A percentile compares a stretch with the other conserved stretches of the same genome.
These are phyloP conservation scores for Haplosporangium sp. DNA, from an alignment of 371 early-diverging fungal species.

Conservation along the genomic window DNA sequence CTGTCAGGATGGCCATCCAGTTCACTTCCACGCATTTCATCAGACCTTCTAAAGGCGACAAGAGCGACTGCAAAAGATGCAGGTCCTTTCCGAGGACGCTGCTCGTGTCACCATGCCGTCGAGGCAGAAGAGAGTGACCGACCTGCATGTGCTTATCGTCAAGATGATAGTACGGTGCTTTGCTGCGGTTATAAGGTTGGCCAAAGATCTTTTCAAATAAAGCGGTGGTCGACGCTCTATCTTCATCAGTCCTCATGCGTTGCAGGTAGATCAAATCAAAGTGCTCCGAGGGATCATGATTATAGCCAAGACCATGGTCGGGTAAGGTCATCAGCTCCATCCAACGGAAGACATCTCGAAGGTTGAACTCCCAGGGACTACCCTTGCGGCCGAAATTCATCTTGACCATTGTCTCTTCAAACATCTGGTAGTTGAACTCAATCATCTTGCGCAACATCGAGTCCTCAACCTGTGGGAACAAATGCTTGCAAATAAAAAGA, in stretches of 20 bases:
- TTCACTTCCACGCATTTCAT: constrained; percentile 90
- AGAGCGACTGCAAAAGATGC: constrained; percentile 74
- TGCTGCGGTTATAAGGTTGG: constrained; percentile 56
- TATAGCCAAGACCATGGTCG: constrained; percentile 43
- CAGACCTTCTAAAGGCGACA: constrained; percentile 80
- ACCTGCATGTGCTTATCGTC: constrained; percentile 62
- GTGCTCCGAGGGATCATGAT: constrained; percentile 74
- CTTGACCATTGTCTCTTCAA: constrained; percentile 83
- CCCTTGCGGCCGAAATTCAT: constrained; percentile 87
- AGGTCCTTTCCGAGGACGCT: constrained; percentile 59
- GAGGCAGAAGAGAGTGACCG: constrained; percentile 75
- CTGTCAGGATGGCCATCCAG: constrained; percentile 95
- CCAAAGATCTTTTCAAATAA: constrained; percentile 78
- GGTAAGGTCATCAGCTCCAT: constrained; percentile 79
- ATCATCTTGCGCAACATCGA: constrained; percentile 77
- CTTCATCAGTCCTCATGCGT: constrained; percentile 87
- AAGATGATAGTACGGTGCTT: constrained; percentile 58
- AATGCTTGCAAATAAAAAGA: constrained; percentile 75
- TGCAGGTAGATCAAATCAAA: constrained; percentile 87
- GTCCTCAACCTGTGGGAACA: constrained; percentile 73
- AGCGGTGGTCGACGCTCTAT: constrained; percentile 75
- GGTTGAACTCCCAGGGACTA: constrained; percentile 98
- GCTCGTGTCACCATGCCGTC: constrained; percentile 56
- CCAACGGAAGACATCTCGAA: constrained; percentile 97
- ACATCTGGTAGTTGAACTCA: constrained; percentile 88